Conservation (phyloP, 2,329 filamentous ascomycete genomes). For the Penicillium sp. region DNA sequence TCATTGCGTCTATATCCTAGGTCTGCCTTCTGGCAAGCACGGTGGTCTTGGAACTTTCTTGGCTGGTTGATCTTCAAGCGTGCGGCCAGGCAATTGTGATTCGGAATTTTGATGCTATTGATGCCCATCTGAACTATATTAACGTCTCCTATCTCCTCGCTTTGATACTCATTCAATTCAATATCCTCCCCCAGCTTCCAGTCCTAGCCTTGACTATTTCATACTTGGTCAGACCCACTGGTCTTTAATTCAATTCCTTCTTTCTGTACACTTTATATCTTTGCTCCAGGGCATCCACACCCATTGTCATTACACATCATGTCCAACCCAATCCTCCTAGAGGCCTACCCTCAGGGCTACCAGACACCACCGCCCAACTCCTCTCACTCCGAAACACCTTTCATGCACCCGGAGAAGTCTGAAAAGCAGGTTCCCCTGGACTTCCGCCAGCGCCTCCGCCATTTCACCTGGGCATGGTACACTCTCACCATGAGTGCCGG, state of each 20-base stretch:
- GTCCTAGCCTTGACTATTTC: not conserved
- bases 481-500: constrained; percentile 75
- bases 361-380: constrained; percentile 24
- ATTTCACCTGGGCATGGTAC: constrained; percentile 75
- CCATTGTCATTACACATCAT: constrained; percentile 7
- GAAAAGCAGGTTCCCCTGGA: constrained; percentile 14
- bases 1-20: constrained; percentile 3
- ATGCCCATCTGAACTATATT: constrained; percentile 7
- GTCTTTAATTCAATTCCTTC: constrained; percentile 1
- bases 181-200: not conserved
- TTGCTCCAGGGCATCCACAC: not conserved
- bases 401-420: constrained; percentile 24
- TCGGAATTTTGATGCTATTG: constrained; percentile 6
- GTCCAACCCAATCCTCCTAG: constrained; percentile 20
- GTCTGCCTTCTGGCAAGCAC: constrained; percentile 1
- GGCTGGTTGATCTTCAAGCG: constrained; percentile 13
- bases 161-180: not conserved
- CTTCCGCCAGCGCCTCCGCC: constrained; percentile 36
- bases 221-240: not conserved
- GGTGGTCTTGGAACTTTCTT: constrained; percentile 22
- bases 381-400: constrained; percentile 20
- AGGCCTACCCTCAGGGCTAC: constrained; percentile 5
- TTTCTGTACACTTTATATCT: not conserved
- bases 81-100: not conserved
- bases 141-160: constrained; percentile 1